phyloP scores from a whole-genome alignment of 139 green algal genomes.

The Micractinium sp. region DNA sequence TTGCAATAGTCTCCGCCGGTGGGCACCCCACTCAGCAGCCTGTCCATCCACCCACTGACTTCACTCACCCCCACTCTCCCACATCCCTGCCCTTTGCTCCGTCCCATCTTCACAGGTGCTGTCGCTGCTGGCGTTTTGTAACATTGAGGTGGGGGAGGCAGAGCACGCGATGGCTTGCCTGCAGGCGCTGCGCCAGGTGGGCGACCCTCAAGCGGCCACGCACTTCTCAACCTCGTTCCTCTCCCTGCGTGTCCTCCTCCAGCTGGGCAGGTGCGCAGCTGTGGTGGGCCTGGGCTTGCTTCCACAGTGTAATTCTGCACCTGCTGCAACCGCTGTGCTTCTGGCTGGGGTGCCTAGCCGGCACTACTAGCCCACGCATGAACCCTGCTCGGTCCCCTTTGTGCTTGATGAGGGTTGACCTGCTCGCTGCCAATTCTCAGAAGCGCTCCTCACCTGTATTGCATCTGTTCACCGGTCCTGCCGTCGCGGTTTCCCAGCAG shows the following conservation, averaged over 20 bases:
- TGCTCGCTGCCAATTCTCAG: not conserved
- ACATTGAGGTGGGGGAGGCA: not conserved
- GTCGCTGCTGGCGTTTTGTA: constrained; percentile 21
- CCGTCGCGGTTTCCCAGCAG: not conserved
- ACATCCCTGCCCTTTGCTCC: no score
- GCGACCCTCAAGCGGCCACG: not conserved
- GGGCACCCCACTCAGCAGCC: no score
- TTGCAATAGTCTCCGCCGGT: not conserved
- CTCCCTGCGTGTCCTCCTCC: constrained; percentile 14
- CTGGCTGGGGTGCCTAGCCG: not conserved
- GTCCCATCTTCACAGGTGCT: constrained; percentile 2
- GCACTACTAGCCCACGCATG: no score
- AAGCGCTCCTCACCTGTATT: not conserved
- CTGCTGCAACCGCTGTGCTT: not conserved
- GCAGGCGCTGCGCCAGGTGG: constrained; percentile 19
- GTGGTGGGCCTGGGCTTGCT: not conserved
- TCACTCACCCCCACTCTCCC: not conserved
- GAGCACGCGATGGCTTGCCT: constrained; percentile 28
- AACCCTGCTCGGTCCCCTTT: no score
- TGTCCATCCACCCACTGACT: no score
- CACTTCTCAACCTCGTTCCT: constrained; percentile 10
- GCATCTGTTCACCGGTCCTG: no score
- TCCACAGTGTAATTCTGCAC: not conserved
- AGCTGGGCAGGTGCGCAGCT: not conserved
- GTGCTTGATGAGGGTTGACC: not conserved